Percentiles rank a stretch among this genome's conserved stretches.
These are phyloP conservation scores for Populus tremula DNA, from an alignment of 345 rosid species.

Conservation along the genomic window DNA sequence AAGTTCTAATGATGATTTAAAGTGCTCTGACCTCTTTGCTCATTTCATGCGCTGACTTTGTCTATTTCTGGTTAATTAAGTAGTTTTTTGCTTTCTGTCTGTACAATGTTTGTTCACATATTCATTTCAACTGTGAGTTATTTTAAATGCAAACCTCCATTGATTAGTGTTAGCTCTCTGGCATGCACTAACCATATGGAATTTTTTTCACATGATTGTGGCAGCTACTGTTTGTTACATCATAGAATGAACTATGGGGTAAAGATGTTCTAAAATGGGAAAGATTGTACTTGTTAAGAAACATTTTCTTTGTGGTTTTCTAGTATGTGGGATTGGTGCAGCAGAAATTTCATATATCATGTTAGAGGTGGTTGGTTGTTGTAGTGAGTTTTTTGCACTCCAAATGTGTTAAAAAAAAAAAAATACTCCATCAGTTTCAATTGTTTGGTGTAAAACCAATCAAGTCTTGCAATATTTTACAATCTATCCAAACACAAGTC, in stretches of 20 bases:
- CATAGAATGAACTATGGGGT: neutral
- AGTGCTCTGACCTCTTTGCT: neutral
- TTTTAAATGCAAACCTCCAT: neutral
- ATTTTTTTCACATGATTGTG: neutral
- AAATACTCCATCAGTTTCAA: neutral
- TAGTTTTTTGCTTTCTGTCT: neutral
- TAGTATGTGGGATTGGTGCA: neutral
- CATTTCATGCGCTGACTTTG: slow-evolving; percentile 4
- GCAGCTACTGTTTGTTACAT: neutral
- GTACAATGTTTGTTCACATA: neutral
- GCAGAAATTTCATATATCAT: neutral
- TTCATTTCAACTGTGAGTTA: neutral
- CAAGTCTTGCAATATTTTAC: neutral
- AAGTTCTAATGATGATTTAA: slow-evolving; percentile 1
- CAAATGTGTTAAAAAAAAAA: neutral
- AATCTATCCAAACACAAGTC: neutral
- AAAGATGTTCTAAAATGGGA: neutral
- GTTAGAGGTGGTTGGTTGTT: neutral
- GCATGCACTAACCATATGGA: neutral
- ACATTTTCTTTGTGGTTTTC: neutral
- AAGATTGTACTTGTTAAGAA: neutral
- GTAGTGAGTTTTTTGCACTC: neutral
- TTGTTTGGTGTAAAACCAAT: neutral
- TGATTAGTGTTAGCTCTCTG: neutral
- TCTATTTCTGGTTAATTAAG: slow-evolving; percentile 1